Conservation (phyloP, 352 stramenopile genomes). For the Phytopythium litorale region DNA sequence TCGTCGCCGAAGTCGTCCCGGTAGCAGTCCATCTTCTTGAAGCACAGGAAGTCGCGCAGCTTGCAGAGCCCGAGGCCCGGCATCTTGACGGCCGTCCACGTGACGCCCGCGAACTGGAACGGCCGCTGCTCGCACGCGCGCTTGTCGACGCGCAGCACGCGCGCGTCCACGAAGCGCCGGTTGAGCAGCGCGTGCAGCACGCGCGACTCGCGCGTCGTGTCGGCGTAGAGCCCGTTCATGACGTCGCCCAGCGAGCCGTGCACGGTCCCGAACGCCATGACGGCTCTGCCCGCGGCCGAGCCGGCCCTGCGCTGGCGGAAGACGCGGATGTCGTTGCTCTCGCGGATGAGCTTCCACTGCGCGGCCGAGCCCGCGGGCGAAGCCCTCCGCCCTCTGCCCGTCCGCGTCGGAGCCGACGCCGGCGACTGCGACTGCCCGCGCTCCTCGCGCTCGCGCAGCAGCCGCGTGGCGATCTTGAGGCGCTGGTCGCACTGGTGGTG, state of each 20-base stretch:
- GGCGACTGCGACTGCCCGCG: constrained; percentile 16
- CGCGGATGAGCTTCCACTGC: constrained; percentile 67
- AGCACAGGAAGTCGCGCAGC: constrained; percentile 70
- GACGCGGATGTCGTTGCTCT: constrained; percentile 58
- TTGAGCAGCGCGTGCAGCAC: constrained; percentile 64
- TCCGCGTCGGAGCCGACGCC: constrained; percentile 1
- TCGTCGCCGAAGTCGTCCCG: constrained; percentile 61
- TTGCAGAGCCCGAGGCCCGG: constrained; percentile 50
- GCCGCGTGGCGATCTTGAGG: constrained; percentile 33
- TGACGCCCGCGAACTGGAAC: constrained; percentile 73
- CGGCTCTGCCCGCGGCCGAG: constrained; percentile 10
- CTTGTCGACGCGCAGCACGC: constrained; percentile 69
- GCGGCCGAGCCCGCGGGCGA: constrained; percentile 13
- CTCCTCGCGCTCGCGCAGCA: constrained; percentile 48
- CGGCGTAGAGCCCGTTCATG: constrained; percentile 76
- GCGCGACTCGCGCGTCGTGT: constrained; percentile 59
- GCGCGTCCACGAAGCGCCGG: constrained; percentile 43
- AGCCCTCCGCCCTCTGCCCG: constrained; percentile 5
- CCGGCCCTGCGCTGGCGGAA: constrained; percentile 39
- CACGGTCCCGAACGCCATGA: constrained; percentile 59
- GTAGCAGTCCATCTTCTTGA: constrained; percentile 71
- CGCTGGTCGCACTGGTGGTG: constrained; percentile 44
- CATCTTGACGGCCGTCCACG: constrained; percentile 62
- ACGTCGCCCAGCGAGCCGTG: constrained; percentile 62
- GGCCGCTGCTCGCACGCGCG: constrained; percentile 48